Evolutionary conservation across 2,329 filamentous ascomycete genomes (phyloP).

Genomic region (Ciborinia camelliae): DNA sequence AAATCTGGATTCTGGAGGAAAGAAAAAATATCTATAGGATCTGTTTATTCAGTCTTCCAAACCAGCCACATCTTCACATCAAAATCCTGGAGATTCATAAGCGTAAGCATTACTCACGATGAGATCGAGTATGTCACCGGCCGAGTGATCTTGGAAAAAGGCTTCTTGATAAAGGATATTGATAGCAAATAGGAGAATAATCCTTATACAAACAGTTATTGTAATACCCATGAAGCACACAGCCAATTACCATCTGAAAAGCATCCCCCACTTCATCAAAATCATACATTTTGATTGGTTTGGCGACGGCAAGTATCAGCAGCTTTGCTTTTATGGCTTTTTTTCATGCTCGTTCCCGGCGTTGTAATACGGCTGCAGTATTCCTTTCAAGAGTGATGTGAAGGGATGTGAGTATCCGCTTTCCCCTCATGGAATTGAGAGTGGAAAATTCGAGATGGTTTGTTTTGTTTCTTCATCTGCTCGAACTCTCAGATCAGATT

Average conservation of each 20-base stretch:
- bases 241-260: constrained; percentile 25
- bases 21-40: background rate
- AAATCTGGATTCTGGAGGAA: constrained; percentile 10
- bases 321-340: constrained; percentile 17
- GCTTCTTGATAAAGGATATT: background rate
- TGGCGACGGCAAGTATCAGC: constrained; percentile 26
- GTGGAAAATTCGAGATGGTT: background rate
- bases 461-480: background rate
- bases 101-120: constrained; percentile 20
- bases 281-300: constrained; percentile 29
- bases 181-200: constrained; percentile 5
- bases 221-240: constrained; percentile 23
- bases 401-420: background rate
- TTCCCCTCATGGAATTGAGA: constrained; percentile 9
- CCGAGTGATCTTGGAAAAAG: background rate
- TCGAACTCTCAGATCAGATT: too few species aligned
- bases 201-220: constrained; percentile 18
- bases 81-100: constrained; percentile 19
- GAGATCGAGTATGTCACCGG: background rate
- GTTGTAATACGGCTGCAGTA: constrained; percentile 6
- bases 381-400: background rate
- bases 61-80: background rate
- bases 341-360: constrained; percentile 17
- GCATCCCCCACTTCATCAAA: constrained; percentile 28
- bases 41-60: background rate